Base-by-base conservation (phyloP, 2,329 filamentous ascomycete species). In the Hymenoscyphus salicellus region DNA sequence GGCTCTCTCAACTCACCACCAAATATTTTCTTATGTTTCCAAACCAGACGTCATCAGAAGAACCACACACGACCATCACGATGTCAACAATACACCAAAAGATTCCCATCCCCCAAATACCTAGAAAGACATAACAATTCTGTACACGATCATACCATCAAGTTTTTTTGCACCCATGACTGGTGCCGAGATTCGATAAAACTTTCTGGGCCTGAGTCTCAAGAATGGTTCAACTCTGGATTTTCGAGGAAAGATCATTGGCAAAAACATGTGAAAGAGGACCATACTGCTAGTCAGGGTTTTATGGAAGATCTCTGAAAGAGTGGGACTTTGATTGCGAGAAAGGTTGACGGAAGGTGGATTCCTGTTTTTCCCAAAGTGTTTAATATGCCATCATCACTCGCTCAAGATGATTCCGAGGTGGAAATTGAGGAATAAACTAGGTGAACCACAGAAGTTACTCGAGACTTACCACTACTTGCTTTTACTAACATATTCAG, bases 301-400 rank as follows among this genome's bases (percentile, higher is more conserved):
- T 1, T 32, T 17, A 56, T 56, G 26, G 8, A 7, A 33, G 55
- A 30, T 33, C 30, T 56, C 8, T 33, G 30, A n/a, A 56, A 30
- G 16, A 56, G 33, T 32, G 55, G 55, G 1, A 56, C 7, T 1
- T 14, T 4, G 14, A 56, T 33, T 0, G 14, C 26, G 0, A 32
- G 14, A 14, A 33, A n/a, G n/a, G n/a, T n/a, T 1, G 55, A 56
- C 5, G 26, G 6, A 5, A 1, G 8, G 8, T 56, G 55, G 55
- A 33, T 32, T 56, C 55, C 55, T n/a, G 55, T 56, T n/a, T 30
- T 56, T n/a, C 55, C 26, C n/a, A 56, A 33, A 60, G 26, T 1
- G 23, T 3, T 49, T 1, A 23, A 14, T 7, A 23, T 20, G 7
- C 10, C n/a, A 49, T 26, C n/a, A 23, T 7, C 7, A 23, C n/a